Evolutionary conservation across 2,329 filamentous ascomycete species (phyloP).

Genomic region (Myriosclerotinia scirpicola): DNA sequence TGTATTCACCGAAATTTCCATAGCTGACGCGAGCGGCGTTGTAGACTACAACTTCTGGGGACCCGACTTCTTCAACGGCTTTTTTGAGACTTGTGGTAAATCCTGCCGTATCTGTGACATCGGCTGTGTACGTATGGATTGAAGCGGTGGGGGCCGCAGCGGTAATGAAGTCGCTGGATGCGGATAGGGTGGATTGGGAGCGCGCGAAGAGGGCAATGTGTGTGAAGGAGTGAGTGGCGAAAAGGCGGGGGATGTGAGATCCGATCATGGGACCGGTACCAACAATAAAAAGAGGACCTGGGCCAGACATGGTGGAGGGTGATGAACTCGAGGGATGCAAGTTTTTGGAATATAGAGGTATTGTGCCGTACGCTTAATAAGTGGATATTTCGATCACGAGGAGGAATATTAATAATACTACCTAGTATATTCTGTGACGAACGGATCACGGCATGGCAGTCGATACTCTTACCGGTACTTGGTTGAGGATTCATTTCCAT

Average conservation of each 20-base stretch:
- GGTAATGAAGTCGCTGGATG: slow-evolving; percentile 36
- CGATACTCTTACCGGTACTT: too few relatives aligned
- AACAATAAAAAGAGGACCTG: slow-evolving; percentile 20
- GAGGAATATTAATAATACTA: too few relatives aligned
- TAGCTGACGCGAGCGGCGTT: slow-evolving; percentile 52
- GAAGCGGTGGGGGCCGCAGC: slow-evolving; percentile 36
- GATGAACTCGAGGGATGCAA: not conserved
- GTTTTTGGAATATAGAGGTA: not conserved
- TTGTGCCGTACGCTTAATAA: too few relatives aligned
- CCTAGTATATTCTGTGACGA: too few relatives aligned
- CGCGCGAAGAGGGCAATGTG: slow-evolving; percentile 19
- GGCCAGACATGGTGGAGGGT: slow-evolving; percentile 13
- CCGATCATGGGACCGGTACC: slow-evolving; percentile 23
- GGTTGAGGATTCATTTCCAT: too few relatives aligned
- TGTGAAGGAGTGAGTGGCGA: slow-evolving; percentile 7
- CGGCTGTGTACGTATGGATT: slow-evolving; percentile 12
- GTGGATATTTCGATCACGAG: too few relatives aligned
- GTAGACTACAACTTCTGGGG: slow-evolving; percentile 46
- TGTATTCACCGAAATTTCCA: slow-evolving; percentile 45
- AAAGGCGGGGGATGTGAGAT: slow-evolving; percentile 19
- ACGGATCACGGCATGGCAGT: too few relatives aligned
- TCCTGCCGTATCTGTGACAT: slow-evolving; percentile 27
- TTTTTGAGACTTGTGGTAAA: slow-evolving; percentile 45
- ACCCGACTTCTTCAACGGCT: slow-evolving; percentile 44
- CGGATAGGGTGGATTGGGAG: not conserved